Base-by-base conservation (phyloP, 78 protist genomes). In the Mantamonas sphyraenae region DNA sequence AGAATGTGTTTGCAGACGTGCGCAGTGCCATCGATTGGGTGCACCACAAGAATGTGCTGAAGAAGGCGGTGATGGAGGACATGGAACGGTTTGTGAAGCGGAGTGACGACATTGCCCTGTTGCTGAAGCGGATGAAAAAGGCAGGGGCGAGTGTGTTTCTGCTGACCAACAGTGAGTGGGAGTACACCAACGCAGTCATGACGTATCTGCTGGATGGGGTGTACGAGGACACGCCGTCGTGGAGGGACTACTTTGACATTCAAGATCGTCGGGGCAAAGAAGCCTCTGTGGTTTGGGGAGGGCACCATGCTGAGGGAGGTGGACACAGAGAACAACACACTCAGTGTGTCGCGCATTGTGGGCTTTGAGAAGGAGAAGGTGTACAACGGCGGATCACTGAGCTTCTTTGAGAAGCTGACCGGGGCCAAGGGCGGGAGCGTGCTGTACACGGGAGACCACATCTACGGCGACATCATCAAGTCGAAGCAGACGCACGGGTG, bases 401-500 rank as follows among this genome's bases (percentile, higher is more conserved):
- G 74, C 17, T n/a, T 82, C 3, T 67, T 82, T 64, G 68, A 70
- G 59, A 71, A 74, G 42, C 37, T 76, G 33, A 80, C 76, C 47
- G 85, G 85, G 20, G 81, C 73, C 53, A 64, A 76, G 38, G 88
- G 88, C 0, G 9, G 22, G 12, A 20, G 74, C 33, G 84, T 82
- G 20, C 67, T 82, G 4, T 82, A 82, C 64, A 42, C 73, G 50
- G 88, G 88, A 17, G 88, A 82, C 63, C 88, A 82, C 47, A 82
- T 82, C 56, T 82, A 71, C 66, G 88, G 82, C 1, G 88, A 82
- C 57, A 76, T 82, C 47, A 71, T 82, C 64, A 82, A 82, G 57
- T 73, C 81, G 19, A 82, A 82, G 53, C 76, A 82, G 60, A 53
- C 68, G 19, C 82, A 75, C 31, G 87, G 79, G 1, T 82, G 87